Base-by-base conservation (phyloP, 257 asterid species). In the Penstemon barbatus region DNA sequence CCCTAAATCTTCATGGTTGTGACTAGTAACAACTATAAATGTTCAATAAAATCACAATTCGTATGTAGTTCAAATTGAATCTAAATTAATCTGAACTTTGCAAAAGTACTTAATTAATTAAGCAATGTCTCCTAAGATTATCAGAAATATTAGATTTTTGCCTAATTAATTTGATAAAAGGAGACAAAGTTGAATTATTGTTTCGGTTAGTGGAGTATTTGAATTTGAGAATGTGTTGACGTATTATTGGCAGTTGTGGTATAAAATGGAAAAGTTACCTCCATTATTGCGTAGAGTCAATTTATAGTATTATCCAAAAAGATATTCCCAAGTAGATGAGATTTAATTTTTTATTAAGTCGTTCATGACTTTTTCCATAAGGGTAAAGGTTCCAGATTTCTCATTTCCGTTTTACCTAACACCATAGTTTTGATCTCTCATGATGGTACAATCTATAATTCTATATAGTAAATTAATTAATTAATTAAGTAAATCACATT, bases 221-320 rank as follows among this genome's bases (percentile, higher is more conserved):
- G 33, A 25, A 25, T 1, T 25, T 25, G 33, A 25, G 7, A 36
- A 61, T 18, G 13, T 12, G 38, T 25, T 61, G 66, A 41, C n/a
- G 48, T 7, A 6, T 61, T 42, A 61, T 6, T 45, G 4, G 69
- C 38, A 33, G 67, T 44, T 41, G 40, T 61, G 63, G 33, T 48
- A 48, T 62, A 41, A 67, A 66, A 67, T 62, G 55, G 45, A 44
- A 75, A 71, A 53, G 74, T 45, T 12, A 57, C 66, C 67, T 49
- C 66, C 70, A 63, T 67, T 62, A 71, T 71, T 75, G 60, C 63
- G 57, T 56, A 8, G 4, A 0, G 43, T 5, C 53, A 18, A 49
- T 70, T 46, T 15, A 15, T 15, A 15, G 48, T 54, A 42, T 44
- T 63, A 75, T 54, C n/a, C 72, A 67, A 51, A 63, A 65, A 61